Base-by-base conservation (phyloP, 1,284 basidiomycete genomes). In the Bondarzewia mesenterica region DNA sequence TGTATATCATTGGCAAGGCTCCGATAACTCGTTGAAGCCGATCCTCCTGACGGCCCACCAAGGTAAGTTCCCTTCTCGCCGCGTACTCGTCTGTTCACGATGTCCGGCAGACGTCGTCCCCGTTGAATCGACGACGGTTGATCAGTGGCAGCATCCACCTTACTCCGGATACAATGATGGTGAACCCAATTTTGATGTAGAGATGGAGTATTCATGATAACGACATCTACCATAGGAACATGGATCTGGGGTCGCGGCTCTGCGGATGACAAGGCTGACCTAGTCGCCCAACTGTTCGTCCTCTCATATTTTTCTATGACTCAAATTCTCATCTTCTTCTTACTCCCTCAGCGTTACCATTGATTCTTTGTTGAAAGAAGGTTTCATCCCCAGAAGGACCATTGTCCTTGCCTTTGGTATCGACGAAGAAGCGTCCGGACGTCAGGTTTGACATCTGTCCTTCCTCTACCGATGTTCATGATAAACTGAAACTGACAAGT, bases 401-500 rank as follows among this genome's bases (percentile, higher is more conserved):
- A 64, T 89, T 43, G 73, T 89, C 2, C 67, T 89, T 39, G 75
- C 81, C 2, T 82, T 80, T 54, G 86, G 88, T 8, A 84, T 83
- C 54, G 87, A 89, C 59, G 88, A 89, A 60, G 87, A 90, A 66
- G 65, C 72, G 15, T 71, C 72, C 47, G 84, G 82, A 32, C 80
- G 52, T 72, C 73, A 59, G 38, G 58, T 29, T n/a, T 10, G 10
- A 40, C 43, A 21, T 16, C 38, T n/a, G 8, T 23, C 20, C 29
- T 41, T 39, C n/a, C 5, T 40, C 37, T 16, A 16, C 44, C n/a
- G n/a, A 32, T 50, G 6, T 45, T 44, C 52, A 25, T 32, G 22
- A 15, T 27, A 20, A 2, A 25, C 22, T 35, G 7, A 41, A 15
- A 23, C 23, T 16, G 29, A n/a, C n/a, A n/a, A n/a, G n/a, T 32